A percentile compares a stretch with the other conserved stretches of the same genome.
Conservation (phyloP, 202 grass and related monocot species). For the Setaria viridis region DNA sequence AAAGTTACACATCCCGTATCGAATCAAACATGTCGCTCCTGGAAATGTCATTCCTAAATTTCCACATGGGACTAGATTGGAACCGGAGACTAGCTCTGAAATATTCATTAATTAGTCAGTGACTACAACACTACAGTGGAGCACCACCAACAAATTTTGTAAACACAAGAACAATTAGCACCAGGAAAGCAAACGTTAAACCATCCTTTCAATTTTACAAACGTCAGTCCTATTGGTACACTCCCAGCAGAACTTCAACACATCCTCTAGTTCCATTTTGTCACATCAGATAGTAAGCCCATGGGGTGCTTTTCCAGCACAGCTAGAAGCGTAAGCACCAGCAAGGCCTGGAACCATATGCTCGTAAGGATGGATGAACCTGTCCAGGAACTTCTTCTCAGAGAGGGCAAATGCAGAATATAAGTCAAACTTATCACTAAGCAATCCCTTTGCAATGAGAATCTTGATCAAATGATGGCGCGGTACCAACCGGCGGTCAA, state of each 20-base stretch:
- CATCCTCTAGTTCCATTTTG: neutral
- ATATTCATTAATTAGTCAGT: neutral
- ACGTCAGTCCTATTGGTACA: neutral
- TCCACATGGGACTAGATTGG: neutral
- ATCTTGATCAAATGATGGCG: slow-evolving; percentile 38
- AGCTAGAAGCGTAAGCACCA: neutral
- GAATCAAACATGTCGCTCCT: too few species aligned
- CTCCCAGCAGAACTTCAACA: neutral
- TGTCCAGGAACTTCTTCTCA: slow-evolving; percentile 44
- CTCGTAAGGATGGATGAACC: slow-evolving; percentile 35
- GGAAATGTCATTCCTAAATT: too few species aligned
- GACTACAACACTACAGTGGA: too few species aligned
- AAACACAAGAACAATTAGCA: neutral
- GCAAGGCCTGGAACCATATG: slow-evolving; percentile 35
- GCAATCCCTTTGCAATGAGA: slow-evolving; percentile 25
- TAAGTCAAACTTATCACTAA: neutral
- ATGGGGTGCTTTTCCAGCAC: slow-evolving; percentile 3
- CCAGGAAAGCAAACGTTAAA: neutral
- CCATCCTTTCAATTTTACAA: too few species aligned
- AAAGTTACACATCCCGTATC: neutral
- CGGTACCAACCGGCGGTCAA: slow-evolving; percentile 47
- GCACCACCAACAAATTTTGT: neutral
- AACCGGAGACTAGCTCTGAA: neutral
- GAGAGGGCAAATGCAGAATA: neutral
- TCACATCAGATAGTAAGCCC: neutral